phyloP scores from a whole-genome alignment of 2,329 filamentous ascomycete species.

The Penicillium freii region DNA sequence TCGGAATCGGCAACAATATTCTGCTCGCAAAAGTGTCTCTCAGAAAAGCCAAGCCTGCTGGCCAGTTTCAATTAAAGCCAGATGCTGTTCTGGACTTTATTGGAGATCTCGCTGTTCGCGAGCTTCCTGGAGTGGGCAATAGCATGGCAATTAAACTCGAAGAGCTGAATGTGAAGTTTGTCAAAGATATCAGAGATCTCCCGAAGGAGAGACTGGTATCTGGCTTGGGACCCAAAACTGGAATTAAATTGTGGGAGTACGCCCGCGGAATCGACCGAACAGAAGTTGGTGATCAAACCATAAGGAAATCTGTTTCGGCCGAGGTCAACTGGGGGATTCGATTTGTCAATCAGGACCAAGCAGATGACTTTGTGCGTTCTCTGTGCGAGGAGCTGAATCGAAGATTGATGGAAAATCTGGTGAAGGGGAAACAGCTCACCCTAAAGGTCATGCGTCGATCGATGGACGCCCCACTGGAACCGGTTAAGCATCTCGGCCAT shows the following conservation, averaged over 20 bases:
- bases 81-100: conserved; percentile 76
- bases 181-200: conserved; percentile 76
- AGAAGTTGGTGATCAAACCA: conserved; percentile 80
- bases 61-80: conserved; percentile 83
- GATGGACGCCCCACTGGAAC: conserved; percentile 82
- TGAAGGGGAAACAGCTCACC: conserved; percentile 83
- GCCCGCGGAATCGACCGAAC: conserved; percentile 79
- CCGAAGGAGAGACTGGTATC: conserved; percentile 73
- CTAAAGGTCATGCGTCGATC: conserved; percentile 93
- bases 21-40: conserved; percentile 87
- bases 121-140: conserved; percentile 87
- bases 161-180: conserved; percentile 75
- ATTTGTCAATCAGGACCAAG: conserved; percentile 87
- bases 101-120: conserved; percentile 71
- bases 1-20: conserved; percentile 90
- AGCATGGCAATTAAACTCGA: conserved; percentile 86
- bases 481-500: conserved; percentile 89
- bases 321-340: conserved; percentile 98
- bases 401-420: conserved; percentile 74
- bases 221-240: conserved; percentile 84
- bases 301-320: conserved; percentile 91
- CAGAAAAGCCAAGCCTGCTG: conserved; percentile 88
- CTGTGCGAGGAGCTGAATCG: conserved; percentile 81
- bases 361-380: conserved; percentile 84
- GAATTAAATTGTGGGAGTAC: conserved; percentile 87